phyloP scores from a whole-genome alignment of 768 basidiomycete genomes.

The Pholiota conissans region DNA sequence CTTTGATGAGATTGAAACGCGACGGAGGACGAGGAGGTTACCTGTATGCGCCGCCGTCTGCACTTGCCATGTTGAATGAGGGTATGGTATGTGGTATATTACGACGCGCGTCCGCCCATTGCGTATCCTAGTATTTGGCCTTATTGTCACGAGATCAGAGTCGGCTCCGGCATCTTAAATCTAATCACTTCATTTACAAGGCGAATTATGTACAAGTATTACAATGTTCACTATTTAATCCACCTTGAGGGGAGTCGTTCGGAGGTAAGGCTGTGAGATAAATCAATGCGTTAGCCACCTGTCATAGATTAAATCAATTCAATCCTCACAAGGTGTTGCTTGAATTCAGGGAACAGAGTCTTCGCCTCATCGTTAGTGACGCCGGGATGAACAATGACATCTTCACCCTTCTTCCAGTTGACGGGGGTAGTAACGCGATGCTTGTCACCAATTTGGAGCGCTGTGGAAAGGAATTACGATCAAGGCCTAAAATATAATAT shows the following conservation, averaged over 20 bases:
- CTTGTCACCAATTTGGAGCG: constrained; percentile 90
- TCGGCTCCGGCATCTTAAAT: background rate
- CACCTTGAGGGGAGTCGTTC: constrained; percentile 65
- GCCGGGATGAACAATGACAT: constrained; percentile 88
- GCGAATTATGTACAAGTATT: background rate
- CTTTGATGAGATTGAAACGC: constrained; percentile 11
- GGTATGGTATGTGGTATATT: constrained; percentile 13
- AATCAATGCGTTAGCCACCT: constrained; percentile 6
- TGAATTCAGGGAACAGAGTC: constrained; percentile 84
- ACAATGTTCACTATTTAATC: constrained; percentile 23
- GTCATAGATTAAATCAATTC: background rate
- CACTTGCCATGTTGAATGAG: constrained; percentile 63
- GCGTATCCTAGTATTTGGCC: constrained; percentile 22
- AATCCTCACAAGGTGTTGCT: constrained; percentile 68
- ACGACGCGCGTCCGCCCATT: constrained; percentile 24
- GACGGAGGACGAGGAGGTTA: constrained; percentile 20
- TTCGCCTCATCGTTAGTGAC: constrained; percentile 89
- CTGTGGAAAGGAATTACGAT: constrained; percentile 28
- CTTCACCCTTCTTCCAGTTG: constrained; percentile 93
- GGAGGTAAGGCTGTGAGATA: constrained; percentile 73
- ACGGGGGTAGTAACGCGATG: constrained; percentile 86
- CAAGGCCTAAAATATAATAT: constrained; percentile 3
- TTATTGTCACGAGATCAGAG: constrained; percentile 10
- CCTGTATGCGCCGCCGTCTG: constrained; percentile 84
- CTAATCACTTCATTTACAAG: background rate